phyloP scores from a whole-genome alignment of 2,329 filamentous ascomycete species.

The Leptographium wingfieldii region DNA sequence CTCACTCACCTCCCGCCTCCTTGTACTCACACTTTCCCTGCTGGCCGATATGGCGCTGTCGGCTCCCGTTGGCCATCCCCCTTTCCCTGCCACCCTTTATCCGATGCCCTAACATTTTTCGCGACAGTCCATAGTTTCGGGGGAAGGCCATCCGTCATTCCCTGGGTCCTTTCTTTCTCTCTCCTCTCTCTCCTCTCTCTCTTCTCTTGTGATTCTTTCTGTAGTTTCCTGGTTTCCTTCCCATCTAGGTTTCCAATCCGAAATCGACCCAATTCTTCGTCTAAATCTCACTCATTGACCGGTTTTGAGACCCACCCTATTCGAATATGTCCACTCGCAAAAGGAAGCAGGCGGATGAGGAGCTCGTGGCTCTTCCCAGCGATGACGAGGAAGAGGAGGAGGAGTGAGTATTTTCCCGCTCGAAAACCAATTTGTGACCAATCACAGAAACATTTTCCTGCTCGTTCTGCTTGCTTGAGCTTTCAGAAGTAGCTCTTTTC shows the following conservation, averaged over 20 bases:
- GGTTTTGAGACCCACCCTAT: constrained; percentile 1
- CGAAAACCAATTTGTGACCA: constrained; percentile 8
- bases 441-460: neutral
- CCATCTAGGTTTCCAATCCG: constrained; percentile 2
- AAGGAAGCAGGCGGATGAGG: constrained; percentile 41
- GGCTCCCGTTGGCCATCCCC: neutral
- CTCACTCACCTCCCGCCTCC: constrained; percentile 5
- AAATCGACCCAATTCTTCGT: neutral
- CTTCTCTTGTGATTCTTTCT: constrained; percentile 5
- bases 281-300: neutral
- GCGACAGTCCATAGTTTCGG: neutral
- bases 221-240: constrained; percentile 4
- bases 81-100: neutral
- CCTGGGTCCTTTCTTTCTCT: constrained; percentile 1
- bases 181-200: constrained; percentile 2
- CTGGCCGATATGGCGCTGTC: neutral
- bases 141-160: neutral
- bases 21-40: constrained; percentile 1
- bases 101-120: constrained; percentile 3
- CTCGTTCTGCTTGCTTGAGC: neutral
- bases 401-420: constrained; percentile 31
- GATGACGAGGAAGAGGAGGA: constrained; percentile 36
- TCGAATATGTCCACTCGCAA: constrained; percentile 35
- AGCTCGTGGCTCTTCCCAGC: constrained; percentile 41
- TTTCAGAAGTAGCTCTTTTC: neutral